phyloP scores from a whole-genome alignment of 257 asterid genomes.

The Fraxinus cuspidata region DNA sequence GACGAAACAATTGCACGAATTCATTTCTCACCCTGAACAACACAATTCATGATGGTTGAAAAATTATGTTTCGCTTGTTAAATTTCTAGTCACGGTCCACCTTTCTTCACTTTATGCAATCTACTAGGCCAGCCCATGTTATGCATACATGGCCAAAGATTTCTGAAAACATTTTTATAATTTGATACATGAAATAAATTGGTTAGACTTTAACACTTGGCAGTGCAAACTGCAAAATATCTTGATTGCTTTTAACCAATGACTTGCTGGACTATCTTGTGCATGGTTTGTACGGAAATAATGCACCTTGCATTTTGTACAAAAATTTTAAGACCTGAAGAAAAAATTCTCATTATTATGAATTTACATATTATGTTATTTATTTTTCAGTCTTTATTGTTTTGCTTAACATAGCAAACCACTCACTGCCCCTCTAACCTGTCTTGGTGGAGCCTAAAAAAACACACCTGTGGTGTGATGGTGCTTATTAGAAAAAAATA shows the following conservation, averaged over 20 bases:
- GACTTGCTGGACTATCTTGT: constrained; percentile 1
- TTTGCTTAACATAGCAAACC: neutral
- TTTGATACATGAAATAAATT: neutral
- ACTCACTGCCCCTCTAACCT: too few species aligned
- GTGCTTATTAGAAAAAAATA: too few species aligned
- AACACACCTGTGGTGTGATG: too few species aligned
- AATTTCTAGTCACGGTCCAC: neutral
- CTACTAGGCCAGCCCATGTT: neutral
- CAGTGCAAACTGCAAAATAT: neutral
- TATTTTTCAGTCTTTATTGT: constrained; percentile 4
- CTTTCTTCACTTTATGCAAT: neutral
- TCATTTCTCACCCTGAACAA: neutral
- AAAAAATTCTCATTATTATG: neutral
- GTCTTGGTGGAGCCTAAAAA: too few species aligned
- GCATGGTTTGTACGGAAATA: constrained; percentile 1
- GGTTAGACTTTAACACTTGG: neutral
- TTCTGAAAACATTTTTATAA: neutral
- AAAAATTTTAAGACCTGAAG: neutral
- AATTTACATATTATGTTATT: too few species aligned
- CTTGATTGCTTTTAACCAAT: neutral
- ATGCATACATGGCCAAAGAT: neutral
- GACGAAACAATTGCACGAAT: neutral
- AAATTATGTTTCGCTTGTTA: neutral
- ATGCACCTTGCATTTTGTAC: neutral
- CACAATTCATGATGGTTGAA: neutral